These are phyloP conservation scores for Lachancea sp. DNA, from an alignment of 805 yeast genomes.

Conservation along the genomic window DNA sequence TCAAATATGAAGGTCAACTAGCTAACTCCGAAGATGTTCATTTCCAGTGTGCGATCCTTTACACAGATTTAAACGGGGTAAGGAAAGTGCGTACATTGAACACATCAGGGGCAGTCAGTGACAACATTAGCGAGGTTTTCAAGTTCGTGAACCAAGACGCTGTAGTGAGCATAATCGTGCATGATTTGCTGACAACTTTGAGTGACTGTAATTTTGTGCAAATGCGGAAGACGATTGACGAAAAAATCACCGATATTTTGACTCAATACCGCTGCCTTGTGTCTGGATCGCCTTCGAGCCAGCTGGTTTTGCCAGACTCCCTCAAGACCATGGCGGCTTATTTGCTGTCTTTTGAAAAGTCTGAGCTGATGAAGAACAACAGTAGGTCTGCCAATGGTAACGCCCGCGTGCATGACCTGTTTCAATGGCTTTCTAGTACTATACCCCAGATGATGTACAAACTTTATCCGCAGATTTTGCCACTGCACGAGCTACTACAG, in stretches of 20 bases:
- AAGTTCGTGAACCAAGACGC: slow-evolving; percentile 76
- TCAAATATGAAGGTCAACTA: slow-evolving; percentile 65
- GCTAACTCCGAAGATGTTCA: slow-evolving; percentile 70
- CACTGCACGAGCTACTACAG: slow-evolving; percentile 53
- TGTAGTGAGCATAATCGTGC: slow-evolving; percentile 45
- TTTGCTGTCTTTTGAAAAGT: slow-evolving; percentile 62
- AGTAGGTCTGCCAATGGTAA: slow-evolving; percentile 47
- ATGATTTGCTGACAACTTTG: slow-evolving; percentile 40
- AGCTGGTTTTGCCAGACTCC: slow-evolving; percentile 76
- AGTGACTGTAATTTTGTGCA: slow-evolving; percentile 40
- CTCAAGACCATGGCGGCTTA: slow-evolving; percentile 64
- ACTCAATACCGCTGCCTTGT: slow-evolving; percentile 50
- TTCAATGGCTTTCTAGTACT: slow-evolving; percentile 44
- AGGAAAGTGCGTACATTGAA: slow-evolving; percentile 86
- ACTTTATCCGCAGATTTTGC: slow-evolving; percentile 75
- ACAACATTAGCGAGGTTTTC: slow-evolving; percentile 65
- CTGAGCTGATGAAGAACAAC: slow-evolving; percentile 47
- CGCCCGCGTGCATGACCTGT: slow-evolving; percentile 45
- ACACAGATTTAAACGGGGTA: slow-evolving; percentile 69
- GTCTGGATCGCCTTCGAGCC: slow-evolving; percentile 44
- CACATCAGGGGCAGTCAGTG: slow-evolving; percentile 72
- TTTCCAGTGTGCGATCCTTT: slow-evolving; percentile 84
- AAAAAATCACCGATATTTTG: slow-evolving; percentile 48
- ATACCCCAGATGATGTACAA: slow-evolving; percentile 50
- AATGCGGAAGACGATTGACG: slow-evolving; percentile 47